A percentile compares a stretch with the other conserved stretches of the same genome.
Evolutionary conservation across 768 basidiomycete genomes (phyloP).

Genomic region (Zangia roseola): DNA sequence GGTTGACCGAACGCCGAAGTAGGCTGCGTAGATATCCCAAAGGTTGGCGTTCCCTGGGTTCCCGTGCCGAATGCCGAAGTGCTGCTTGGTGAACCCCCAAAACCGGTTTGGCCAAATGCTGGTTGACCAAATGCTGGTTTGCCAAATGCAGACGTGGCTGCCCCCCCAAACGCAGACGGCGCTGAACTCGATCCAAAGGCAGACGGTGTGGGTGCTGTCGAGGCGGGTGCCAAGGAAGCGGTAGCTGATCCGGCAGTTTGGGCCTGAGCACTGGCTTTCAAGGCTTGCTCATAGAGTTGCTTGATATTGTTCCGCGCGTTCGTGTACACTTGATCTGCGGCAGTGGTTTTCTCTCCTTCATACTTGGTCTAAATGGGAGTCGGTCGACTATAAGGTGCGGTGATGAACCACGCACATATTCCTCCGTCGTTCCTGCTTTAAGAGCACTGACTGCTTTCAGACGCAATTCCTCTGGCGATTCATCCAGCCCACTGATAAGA

Average conservation of each 20-base stretch:
- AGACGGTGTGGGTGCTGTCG: slow-evolving; percentile 31
- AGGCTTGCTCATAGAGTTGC: slow-evolving; percentile 53
- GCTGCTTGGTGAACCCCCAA: slow-evolving; percentile 14
- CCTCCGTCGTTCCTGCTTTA: slow-evolving; percentile 50
- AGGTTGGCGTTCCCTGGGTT: slow-evolving; percentile 29
- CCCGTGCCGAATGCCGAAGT: slow-evolving; percentile 30
- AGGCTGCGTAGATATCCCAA: slow-evolving; percentile 34
- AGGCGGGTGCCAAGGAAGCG: slow-evolving; percentile 17
- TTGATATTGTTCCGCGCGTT: slow-evolving; percentile 49
- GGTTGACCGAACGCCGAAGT: slow-evolving; percentile 39
- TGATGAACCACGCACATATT: slow-evolving; percentile 59
- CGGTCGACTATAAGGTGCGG: neutral
- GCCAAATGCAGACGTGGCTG: slow-evolving; percentile 23
- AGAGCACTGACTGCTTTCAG: slow-evolving; percentile 58
- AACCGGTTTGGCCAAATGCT: slow-evolving; percentile 39
- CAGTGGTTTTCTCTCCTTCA: slow-evolving; percentile 53
- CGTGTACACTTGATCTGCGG: slow-evolving; percentile 49
- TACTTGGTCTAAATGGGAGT: slow-evolving; percentile 46
- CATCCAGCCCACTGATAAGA: slow-evolving; percentile 64
- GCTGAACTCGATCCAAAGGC: slow-evolving; percentile 37
- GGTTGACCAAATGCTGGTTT: slow-evolving; percentile 37
- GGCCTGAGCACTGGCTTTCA: slow-evolving; percentile 37
- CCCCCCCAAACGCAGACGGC: slow-evolving; percentile 34
- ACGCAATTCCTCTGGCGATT: slow-evolving; percentile 77
- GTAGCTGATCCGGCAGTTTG: slow-evolving; percentile 10